Evolutionary conservation across 495 filamentous ascomycete species (phyloP).

Genomic region (Penicillium waksmanii): DNA sequence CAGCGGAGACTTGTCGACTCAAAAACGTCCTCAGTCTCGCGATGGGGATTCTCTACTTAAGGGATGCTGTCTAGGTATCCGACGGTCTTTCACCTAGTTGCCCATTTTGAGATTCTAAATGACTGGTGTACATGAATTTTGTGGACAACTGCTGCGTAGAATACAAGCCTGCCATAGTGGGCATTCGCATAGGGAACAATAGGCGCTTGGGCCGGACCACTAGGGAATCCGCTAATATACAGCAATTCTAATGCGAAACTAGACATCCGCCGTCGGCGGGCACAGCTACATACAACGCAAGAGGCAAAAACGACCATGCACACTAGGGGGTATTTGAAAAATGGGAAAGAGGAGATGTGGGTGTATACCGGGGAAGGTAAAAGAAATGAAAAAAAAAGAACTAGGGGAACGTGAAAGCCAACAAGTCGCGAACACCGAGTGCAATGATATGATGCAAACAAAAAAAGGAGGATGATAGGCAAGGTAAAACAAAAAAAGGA

Average conservation of each 20-base stretch:
- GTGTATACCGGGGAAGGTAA: conserved; percentile 6
- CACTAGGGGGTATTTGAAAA: conserved; percentile 29
- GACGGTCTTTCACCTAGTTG: background rate
- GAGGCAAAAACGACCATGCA: conserved; percentile 20
- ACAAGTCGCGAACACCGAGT: conserved; percentile 29
- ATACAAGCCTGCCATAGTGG: background rate
- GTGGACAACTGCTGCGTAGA: background rate
- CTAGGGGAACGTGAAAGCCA: conserved; percentile 8
- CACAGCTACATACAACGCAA: conserved; percentile 27
- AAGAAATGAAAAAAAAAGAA: conserved; percentile 17
- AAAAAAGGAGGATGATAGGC: conserved; percentile 20
- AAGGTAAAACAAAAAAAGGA: conserved; percentile 11
- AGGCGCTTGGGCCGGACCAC: background rate
- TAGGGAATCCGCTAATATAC: conserved; percentile 38
- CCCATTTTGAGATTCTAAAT: background rate
- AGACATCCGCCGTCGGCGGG: conserved; percentile 18
- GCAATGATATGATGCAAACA: conserved; percentile 36
- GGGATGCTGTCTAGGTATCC: too few relatives aligned
- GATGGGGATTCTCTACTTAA: too few relatives aligned
- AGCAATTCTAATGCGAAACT: conserved; percentile 39
- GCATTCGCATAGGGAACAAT: conserved; percentile 3
- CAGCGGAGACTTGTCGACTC: too few relatives aligned
- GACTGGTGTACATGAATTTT: conserved; percentile 5
- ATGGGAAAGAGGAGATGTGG: conserved; percentile 6
- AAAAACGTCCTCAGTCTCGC: too few relatives aligned